Evolutionary conservation across 805 yeast species (phyloP).

Genomic region (Candida lessepsii): DNA sequence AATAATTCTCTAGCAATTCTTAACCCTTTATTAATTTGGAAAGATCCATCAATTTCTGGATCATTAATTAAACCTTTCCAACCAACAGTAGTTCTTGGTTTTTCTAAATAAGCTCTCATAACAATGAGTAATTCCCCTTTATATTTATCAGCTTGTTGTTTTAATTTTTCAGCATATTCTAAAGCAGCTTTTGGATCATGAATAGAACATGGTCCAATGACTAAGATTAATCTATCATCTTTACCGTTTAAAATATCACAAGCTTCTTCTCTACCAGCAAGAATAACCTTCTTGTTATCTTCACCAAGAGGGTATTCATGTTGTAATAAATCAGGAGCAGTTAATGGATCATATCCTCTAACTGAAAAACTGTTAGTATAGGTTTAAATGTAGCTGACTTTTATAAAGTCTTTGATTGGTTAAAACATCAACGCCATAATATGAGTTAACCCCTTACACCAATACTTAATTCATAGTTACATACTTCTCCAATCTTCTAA

Average conservation of each 20-base stretch:
- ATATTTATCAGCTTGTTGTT: slow-evolving; percentile 65
- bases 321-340: slow-evolving; percentile 88
- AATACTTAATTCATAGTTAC: no score
- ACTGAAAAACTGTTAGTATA: slow-evolving; percentile 24
- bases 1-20: slow-evolving; percentile 83
- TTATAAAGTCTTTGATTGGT: no score
- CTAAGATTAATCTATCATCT: slow-evolving; percentile 81
- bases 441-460: no score
- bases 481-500: slow-evolving; percentile 53
- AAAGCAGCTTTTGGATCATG: slow-evolving; percentile 89
- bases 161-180: slow-evolving; percentile 77
- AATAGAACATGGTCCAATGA: slow-evolving; percentile 96
- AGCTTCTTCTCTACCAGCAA: slow-evolving; percentile 76
- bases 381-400: not conserved
- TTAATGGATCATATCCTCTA: slow-evolving; percentile 88
- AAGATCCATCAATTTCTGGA: slow-evolving; percentile 90
- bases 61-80: slow-evolving; percentile 99
- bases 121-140: slow-evolving; percentile 75
- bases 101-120: slow-evolving; percentile 97
- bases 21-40: slow-evolving; percentile 93
- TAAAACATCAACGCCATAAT: no score
- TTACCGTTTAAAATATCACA: slow-evolving; percentile 67
- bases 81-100: slow-evolving; percentile 98
- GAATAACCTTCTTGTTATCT: slow-evolving; percentile 58
- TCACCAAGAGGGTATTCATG: slow-evolving; percentile 72